Evolutionary conservation across 2,329 filamentous ascomycete species (phyloP).

Genomic region (Sordariomycetes sp.): DNA sequence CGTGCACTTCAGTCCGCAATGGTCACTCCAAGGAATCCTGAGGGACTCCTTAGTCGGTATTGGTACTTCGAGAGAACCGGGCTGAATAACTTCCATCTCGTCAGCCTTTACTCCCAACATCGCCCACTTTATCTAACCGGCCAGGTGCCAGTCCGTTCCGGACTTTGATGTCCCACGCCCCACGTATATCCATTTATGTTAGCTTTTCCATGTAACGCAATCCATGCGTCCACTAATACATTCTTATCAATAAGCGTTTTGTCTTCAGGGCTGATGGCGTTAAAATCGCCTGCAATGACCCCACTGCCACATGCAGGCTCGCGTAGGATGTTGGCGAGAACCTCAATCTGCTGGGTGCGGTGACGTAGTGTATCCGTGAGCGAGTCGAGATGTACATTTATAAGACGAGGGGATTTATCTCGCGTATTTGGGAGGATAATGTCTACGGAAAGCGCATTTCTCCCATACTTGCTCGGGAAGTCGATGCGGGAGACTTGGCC

Average conservation of each 20-base stretch:
- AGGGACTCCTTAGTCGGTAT: no score
- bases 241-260: neutral
- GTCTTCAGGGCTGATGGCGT: neutral
- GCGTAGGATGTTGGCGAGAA: neutral
- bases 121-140: no score
- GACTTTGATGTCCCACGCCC: no score
- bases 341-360: neutral
- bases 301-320: neutral
- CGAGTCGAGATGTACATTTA: neutral
- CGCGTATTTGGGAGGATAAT: neutral
- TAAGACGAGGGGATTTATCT: neutral
- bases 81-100: no score
- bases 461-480: neutral
- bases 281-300: neutral
- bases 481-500: neutral
- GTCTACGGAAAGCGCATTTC: neutral
- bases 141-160: no score
- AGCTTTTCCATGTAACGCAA: no score
- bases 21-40: no score
- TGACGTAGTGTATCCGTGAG: neutral
- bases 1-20: no score
- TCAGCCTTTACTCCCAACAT: no score
- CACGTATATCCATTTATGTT: no score
- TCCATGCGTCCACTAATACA: neutral
- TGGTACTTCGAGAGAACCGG: no score